Percentiles rank a stretch among this genome's conserved stretches.
These are phyloP conservation scores for Lipomyces yarrowii DNA, from an alignment of 1,139 yeast genomes.

Conservation along the genomic window DNA sequence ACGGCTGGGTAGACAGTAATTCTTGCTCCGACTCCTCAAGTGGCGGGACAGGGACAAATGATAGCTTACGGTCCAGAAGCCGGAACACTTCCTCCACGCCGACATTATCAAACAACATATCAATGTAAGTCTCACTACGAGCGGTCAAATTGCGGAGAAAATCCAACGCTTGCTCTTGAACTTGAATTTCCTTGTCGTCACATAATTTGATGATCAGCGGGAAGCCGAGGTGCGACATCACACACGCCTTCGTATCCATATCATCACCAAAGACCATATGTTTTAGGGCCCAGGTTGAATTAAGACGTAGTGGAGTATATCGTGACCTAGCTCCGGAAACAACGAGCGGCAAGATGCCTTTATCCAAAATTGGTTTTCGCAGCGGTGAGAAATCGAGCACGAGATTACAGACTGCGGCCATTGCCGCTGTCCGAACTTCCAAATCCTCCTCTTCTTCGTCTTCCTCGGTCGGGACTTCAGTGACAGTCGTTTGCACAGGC, in stretches of 20 bases:
- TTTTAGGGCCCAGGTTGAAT: constrained; percentile 59
- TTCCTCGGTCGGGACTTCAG: constrained; percentile 3
- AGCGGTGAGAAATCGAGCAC: constrained; percentile 80
- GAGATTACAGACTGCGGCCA: constrained; percentile 75
- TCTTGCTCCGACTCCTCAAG: constrained; percentile 39
- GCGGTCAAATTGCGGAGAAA: constrained; percentile 76
- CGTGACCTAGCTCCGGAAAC: constrained; percentile 43
- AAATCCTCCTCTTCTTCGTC: constrained; percentile 34
- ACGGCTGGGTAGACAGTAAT: constrained; percentile 38
- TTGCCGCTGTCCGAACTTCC: constrained; percentile 56
- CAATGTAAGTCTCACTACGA: constrained; percentile 58
- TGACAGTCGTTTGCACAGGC: constrained; percentile 3
- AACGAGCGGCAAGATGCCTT: constrained; percentile 57
- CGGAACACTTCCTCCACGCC: constrained; percentile 41
- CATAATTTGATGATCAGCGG: constrained; percentile 55
- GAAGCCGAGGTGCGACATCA: constrained; percentile 53
- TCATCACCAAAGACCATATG: constrained; percentile 55
- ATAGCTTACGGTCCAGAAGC: constrained; percentile 36
- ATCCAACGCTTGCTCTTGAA: constrained; percentile 70
- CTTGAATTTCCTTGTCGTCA: constrained; percentile 52
- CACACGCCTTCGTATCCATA: constrained; percentile 40
- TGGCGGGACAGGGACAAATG: constrained; percentile 21
- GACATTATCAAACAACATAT: constrained; percentile 45
- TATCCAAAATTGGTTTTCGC: constrained; percentile 57
- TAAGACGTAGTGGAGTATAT: constrained; percentile 47